phyloP scores from a whole-genome alignment of 352 stramenopile genomes.

The Phytophthora boehmeriae region DNA sequence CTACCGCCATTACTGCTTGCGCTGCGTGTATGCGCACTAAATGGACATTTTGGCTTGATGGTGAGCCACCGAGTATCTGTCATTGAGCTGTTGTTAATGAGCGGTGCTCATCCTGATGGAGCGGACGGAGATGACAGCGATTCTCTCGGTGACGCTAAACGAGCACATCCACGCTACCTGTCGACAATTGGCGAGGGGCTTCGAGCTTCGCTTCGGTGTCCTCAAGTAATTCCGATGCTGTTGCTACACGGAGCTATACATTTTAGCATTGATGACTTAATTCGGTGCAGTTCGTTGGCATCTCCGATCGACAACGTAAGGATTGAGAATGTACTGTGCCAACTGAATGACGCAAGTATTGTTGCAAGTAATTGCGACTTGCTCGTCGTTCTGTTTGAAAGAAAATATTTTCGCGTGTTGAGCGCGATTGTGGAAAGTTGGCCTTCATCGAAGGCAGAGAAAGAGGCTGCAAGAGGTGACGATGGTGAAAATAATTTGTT shows the following conservation, averaged over 20 bases:
- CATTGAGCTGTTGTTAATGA: constrained; percentile 34
- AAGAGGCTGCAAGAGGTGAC: neutral
- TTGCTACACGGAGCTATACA: constrained; percentile 27
- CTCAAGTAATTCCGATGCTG: constrained; percentile 27
- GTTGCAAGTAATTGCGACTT: constrained; percentile 8
- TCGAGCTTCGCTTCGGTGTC: constrained; percentile 9
- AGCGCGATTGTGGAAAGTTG: neutral
- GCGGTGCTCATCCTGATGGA: constrained; percentile 30
- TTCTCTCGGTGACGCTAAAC: neutral
- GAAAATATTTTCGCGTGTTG: constrained; percentile 25
- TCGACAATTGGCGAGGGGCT: constrained; percentile 35
- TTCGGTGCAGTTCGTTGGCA: constrained; percentile 17
- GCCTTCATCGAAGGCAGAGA: constrained; percentile 1
- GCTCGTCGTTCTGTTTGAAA: constrained; percentile 17
- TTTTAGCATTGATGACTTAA: constrained; percentile 14
- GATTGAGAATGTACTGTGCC: constrained; percentile 14
- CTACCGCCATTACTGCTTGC: constrained; percentile 39
- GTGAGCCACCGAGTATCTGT: constrained; percentile 20
- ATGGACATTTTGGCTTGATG: neutral
- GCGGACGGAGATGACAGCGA: neutral
- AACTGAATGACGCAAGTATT: constrained; percentile 18
- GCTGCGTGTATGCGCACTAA: constrained; percentile 32
- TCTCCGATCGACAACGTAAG: neutral
- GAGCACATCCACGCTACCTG: neutral
- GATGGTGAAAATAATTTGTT: neutral